Percentiles rank a stretch among this genome's conserved stretches.
Evolutionary conservation across 441 rosid species (phyloP).

Genomic region (Hura crepitans): DNA sequence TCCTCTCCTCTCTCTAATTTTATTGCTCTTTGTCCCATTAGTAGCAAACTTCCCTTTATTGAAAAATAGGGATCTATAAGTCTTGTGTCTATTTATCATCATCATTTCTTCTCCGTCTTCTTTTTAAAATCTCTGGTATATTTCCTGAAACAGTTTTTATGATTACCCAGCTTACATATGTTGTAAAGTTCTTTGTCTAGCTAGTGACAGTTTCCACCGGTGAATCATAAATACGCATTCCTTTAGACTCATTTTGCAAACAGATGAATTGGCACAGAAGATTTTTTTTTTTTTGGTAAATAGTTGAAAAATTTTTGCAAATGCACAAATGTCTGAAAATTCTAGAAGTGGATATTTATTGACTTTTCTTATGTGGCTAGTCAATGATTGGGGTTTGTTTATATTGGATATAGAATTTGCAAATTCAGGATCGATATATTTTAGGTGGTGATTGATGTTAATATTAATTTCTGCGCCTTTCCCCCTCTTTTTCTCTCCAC

Average conservation of each 20-base stretch:
- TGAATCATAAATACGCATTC: not conserved
- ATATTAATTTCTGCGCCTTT: not conserved
- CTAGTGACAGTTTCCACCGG: not conserved
- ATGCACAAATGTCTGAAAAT: not conserved
- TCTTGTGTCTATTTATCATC: not conserved
- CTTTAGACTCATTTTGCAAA: not conserved
- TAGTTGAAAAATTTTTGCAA: not conserved
- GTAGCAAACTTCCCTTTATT: not conserved
- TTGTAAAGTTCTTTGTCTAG: not conserved
- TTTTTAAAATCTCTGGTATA: not conserved
- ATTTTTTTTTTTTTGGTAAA: constrained; percentile 3
- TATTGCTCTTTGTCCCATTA: not conserved
- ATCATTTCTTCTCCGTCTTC: no score
- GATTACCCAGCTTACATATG: not conserved
- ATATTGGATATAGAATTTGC: not conserved
- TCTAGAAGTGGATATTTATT: not conserved
- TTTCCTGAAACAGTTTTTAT: not conserved
- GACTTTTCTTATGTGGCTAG: not conserved
- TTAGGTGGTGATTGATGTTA: not conserved
- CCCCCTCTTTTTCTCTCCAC: not conserved
- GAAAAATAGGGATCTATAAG: not conserved
- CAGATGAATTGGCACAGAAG: not conserved
- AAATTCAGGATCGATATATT: not conserved
- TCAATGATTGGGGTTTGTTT: not conserved
- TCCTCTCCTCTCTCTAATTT: not conserved